Evolutionary conservation across 495 filamentous ascomycete genomes (phyloP), one percentile per base, ranked within the genome.

Genomic region (Cercophora sp.): DNA sequence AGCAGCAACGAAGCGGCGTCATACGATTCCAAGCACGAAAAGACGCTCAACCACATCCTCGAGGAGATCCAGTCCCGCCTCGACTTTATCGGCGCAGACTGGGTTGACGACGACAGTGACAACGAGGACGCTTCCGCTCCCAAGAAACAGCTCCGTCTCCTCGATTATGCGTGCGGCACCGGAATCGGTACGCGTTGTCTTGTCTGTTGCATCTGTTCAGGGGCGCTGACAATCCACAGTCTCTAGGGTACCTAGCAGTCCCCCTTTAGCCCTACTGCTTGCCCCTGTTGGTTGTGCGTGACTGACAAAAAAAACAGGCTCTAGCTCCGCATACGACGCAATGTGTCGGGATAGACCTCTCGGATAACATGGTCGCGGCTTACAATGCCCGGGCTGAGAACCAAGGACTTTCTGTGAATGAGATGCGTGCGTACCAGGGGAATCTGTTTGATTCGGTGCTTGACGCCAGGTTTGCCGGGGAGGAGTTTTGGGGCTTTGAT

Each of bases 101-200:
- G 81, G 78, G 70, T 63, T 11, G 53, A 58, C 16, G 61, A 60
- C 5, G 64, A 67, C 16, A 60, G 59, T 19, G 56, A 58, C 24
- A n/a, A n/a, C n/a, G n/a, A n/a, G n/a, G 51, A 56, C 1, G 58
- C 52, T 19, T 43, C 40, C 19, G 61, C 52, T 15, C 60, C 69
- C n/a, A 67, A 57, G 36, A 72, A 74, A 50, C 67, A 77, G 23
- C 70, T 86, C 36, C 73, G 76, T 26, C 60, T 89, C 43, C 69
- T 91, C 8, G 87, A 91, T 56, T 91, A 89, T 67, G 87, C 87
- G 39, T 89, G 85, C 52, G 87, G 87, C 3, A 82, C 85, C 15
- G 87, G 87, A 4, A 49, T 74, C 55, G 72, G 88, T 55, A 47
- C 35, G 62, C 57, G 5, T 13, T 31, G 9, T 19, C 5, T 20